A percentile compares a stretch with the other conserved stretches of the same genome.
These are phyloP conservation scores for Parasarocladium wereldwijsianum DNA, from an alignment of 2,329 filamentous ascomycete genomes.

Conservation along the genomic window DNA sequence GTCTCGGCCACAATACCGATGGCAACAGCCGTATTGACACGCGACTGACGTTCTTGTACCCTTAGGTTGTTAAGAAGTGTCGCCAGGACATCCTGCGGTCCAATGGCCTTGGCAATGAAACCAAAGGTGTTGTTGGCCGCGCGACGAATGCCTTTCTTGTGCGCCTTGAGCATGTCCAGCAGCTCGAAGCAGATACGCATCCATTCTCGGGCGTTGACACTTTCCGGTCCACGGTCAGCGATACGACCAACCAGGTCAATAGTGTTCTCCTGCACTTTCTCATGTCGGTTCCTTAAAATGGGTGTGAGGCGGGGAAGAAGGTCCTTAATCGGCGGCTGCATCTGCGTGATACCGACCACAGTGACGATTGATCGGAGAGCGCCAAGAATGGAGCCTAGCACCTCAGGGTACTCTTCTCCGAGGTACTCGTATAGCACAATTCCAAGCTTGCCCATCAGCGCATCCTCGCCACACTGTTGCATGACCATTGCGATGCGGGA, in stretches of 20 bases:
- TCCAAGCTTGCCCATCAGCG: conserved; percentile 87
- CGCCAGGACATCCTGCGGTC: conserved; percentile 90
- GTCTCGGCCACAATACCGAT: conserved; percentile 98
- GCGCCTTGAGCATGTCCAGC: conserved; percentile 97
- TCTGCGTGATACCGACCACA: conserved; percentile 92
- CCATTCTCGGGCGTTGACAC: conserved; percentile 94
- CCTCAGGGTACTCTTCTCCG: conserved; percentile 96
- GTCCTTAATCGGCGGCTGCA: conserved; percentile 97
- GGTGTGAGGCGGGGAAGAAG: conserved; percentile 87
- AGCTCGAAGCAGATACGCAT: conserved; percentile 99
- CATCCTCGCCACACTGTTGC: conserved; percentile 96
- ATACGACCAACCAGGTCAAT: conserved; percentile 97
- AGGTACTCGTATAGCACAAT: conserved; percentile 95
- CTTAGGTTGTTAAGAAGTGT: conserved; percentile 92
- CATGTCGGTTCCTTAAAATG: conserved; percentile 95
- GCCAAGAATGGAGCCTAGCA: conserved; percentile 89
- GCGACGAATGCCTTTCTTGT: conserved; percentile 97
- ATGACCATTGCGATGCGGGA: conserved; percentile 97
- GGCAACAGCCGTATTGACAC: conserved; percentile 95
- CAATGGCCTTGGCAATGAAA: conserved; percentile 98
- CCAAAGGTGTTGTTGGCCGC: conserved; percentile 99
- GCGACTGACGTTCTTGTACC: conserved; percentile 93
- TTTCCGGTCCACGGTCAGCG: conserved; percentile 89
- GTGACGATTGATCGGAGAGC: conserved; percentile 93
- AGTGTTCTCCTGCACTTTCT: conserved; percentile 98